phyloP scores from a whole-genome alignment of 2,329 filamentous ascomycete species.

The Claviceps humidiphila region DNA sequence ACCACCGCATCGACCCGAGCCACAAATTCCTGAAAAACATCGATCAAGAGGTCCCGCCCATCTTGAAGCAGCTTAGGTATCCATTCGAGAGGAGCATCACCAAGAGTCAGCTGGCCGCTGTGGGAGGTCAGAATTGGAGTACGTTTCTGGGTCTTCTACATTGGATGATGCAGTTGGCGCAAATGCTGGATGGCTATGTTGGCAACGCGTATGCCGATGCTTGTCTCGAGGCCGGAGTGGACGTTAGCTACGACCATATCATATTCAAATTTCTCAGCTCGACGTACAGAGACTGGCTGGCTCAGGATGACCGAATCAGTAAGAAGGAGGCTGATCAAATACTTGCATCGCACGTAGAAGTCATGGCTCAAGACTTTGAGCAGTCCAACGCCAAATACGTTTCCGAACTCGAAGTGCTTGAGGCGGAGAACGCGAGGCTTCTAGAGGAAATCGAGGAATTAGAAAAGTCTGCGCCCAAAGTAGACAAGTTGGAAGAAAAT shows the following conservation, averaged over 20 bases:
- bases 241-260: constrained; percentile 80
- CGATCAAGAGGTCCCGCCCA: constrained; percentile 83
- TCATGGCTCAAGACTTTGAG: constrained; percentile 82
- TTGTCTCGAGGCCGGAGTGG: constrained; percentile 74
- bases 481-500: constrained; percentile 72
- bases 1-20: constrained; percentile 86
- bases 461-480: constrained; percentile 73
- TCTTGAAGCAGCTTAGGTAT: constrained; percentile 87
- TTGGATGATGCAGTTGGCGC: constrained; percentile 97
- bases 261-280: constrained; percentile 85
- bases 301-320: constrained; percentile 76
- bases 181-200: constrained; percentile 80
- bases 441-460: constrained; percentile 80
- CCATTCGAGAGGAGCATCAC: constrained; percentile 93
- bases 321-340: constrained; percentile 72
- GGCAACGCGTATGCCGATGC: constrained; percentile 76
- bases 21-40: constrained; percentile 91
- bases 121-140: constrained; percentile 94
- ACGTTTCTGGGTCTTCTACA: constrained; percentile 87
- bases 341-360: constrained; percentile 70
- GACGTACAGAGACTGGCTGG: constrained; percentile 87
- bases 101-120: constrained; percentile 88
- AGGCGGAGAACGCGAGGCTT: constrained; percentile 71
- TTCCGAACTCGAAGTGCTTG: constrained; percentile 71
- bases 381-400: constrained; percentile 71